Conservation (phyloP, 106 monocot genomes). For the Agapanthus africanus region DNA sequence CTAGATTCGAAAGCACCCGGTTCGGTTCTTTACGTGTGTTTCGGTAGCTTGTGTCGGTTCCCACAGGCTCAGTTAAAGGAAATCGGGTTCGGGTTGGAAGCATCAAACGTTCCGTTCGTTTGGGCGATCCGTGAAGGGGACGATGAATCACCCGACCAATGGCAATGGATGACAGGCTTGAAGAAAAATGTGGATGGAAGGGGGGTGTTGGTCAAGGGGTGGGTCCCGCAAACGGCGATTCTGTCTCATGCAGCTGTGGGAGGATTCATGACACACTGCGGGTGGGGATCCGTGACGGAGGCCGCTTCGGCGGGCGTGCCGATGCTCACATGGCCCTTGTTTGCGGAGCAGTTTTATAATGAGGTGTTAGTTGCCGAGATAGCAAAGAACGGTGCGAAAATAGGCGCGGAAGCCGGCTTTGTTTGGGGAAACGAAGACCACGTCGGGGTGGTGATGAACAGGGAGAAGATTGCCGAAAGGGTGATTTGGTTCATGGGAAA, state of each 20-base stretch:
- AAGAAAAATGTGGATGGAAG: not conserved
- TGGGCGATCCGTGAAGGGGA: constrained; percentile 24
- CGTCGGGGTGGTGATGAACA: constrained; percentile 18
- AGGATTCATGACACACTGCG: constrained; percentile 40
- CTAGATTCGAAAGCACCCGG: constrained; percentile 15
- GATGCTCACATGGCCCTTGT: constrained; percentile 42
- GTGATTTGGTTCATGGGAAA: constrained; percentile 17
- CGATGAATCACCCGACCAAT: not conserved
- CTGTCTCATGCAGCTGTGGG: constrained; percentile 28
- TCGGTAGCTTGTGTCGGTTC: constrained; percentile 29
- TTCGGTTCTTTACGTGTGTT: constrained; percentile 37
- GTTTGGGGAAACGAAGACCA: constrained; percentile 26
- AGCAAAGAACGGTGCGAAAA: constrained; percentile 13
- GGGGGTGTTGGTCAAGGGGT: constrained; percentile 21
- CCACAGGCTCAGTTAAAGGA: constrained; percentile 24
- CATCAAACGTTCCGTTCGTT: constrained; percentile 23
- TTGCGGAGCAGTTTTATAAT: constrained; percentile 42
- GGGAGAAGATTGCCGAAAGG: constrained; percentile 23
- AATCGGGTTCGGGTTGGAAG: constrained; percentile 30
- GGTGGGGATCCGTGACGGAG: constrained; percentile 45
- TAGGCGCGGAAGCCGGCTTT: constrained; percentile 23
- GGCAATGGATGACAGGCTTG: not conserved
- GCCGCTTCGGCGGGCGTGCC: constrained; percentile 24
- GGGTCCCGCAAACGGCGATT: constrained; percentile 21
- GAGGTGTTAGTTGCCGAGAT: constrained; percentile 26